Evolutionary conservation across 805 yeast species (phyloP), one percentile per base, ranked within the genome.

Genomic region (Cyberlindnera petersonii): DNA sequence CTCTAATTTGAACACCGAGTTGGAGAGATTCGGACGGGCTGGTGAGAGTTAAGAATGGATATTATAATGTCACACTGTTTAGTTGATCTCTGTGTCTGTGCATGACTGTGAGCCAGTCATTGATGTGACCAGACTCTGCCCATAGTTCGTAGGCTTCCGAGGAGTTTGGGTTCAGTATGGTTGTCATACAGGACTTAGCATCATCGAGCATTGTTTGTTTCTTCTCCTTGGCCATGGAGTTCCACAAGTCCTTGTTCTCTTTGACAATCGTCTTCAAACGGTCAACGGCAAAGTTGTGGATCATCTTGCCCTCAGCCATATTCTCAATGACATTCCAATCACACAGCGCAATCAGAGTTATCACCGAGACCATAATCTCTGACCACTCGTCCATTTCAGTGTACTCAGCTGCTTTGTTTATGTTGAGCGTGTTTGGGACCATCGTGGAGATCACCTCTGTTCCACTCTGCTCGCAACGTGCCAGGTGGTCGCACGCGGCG

Each of bases 1-100:
- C 2, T 45, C 59, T 13, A 50, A 58, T 19, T 43, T 66, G 19
- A 52, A 57, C 37, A 47, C 55, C n/a, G 66, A 64, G 33, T 30
- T 66, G 26, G 71, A 65, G 36, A 53, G 68, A 31, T 47, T 61
- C 35, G 50, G 55, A 4, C 22, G 31, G 9, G 30, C 40, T 15
- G 35, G 28, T 23, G 46, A 46, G 14, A 26, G 22, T 17, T 30
- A 30, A 31, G 31, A 28, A 26, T 26, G 9, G 29, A 26, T 14
- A 14, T 14, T 26, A 14, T 26, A 14, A 4, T 5, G 13, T 4
- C 10, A 28, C 7, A 28, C 11, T 16, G 31, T 23, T 8, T n/a
- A 33, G 23, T 10, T 33, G 8, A 5, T 4, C n/a, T 18, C 24
- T 33, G 16, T 24, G 8, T 20, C 18, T 24, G 29, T 33, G 11